Conservation (phyloP, 2,329 filamentous ascomycete species). For the Calycina herbarum region DNA sequence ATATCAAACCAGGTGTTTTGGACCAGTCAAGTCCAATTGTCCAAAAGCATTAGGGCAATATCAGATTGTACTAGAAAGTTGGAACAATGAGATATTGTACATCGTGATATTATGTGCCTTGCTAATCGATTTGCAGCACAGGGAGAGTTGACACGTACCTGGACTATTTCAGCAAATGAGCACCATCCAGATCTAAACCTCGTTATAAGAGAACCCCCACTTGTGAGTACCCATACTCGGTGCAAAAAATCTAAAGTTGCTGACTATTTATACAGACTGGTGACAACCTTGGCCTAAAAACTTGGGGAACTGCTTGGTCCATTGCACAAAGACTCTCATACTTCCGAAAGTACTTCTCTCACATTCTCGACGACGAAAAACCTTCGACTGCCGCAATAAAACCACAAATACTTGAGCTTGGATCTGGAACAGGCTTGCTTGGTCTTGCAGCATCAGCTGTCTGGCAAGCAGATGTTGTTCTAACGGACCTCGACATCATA, state of each 20-base stretch:
- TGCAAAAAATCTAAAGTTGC: not conserved
- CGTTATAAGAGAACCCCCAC: slow-evolving; percentile 77
- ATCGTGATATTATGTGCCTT: not conserved
- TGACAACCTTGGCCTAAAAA: slow-evolving; percentile 89
- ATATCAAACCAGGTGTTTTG: too few relatives aligned
- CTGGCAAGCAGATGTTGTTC: slow-evolving; percentile 63
- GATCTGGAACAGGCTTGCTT: slow-evolving; percentile 84
- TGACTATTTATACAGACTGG: slow-evolving; percentile 52
- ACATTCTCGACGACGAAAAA: slow-evolving; percentile 40
- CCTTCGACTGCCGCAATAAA: not conserved
- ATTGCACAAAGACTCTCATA: slow-evolving; percentile 70
- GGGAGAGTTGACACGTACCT: slow-evolving; percentile 61
- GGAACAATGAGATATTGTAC: not conserved
- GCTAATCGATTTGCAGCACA: slow-evolving; percentile 48
- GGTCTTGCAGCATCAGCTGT: slow-evolving; percentile 78
- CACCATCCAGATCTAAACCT: slow-evolving; percentile 56
- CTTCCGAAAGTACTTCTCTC: slow-evolving; percentile 34
- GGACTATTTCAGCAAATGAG: slow-evolving; percentile 52
- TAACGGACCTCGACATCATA: slow-evolving; percentile 78
- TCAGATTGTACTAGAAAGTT: not conserved
- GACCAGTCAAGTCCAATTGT: too few relatives aligned
- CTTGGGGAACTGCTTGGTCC: slow-evolving; percentile 89
- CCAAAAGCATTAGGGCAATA: too few relatives aligned
- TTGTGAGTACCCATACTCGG: slow-evolving; percentile 41
- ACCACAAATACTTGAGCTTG: slow-evolving; percentile 48